Evolutionary conservation across 805 yeast genomes (phyloP), one percentile per base, ranked within the genome.

Genomic region (Metschnikowia gruessii): DNA sequence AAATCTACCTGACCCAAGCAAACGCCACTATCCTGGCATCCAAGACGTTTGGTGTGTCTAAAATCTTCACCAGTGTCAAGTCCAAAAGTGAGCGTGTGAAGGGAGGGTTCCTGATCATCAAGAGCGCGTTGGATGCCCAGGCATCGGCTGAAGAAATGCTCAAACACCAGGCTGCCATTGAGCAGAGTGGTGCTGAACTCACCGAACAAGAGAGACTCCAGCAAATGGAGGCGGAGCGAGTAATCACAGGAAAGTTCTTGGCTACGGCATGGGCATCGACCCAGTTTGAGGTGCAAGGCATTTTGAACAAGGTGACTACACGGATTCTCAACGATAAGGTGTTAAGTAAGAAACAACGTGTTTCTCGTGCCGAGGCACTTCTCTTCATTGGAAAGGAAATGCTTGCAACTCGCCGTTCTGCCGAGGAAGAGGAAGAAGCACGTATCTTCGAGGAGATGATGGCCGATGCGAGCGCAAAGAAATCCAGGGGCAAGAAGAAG

Each of bases 181-280:
- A 63, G 34, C 69, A 64, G 34, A 58, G 60, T 6, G 73, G 70
- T 3, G 60, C 40, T 8, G 65, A 62, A 42, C 55, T 62, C 9
- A 57, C 70, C 4, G 66, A 59, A 10, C 77, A 74, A 24, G 63
- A 68, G 40, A 52, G 50, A 45, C 43, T 50, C 37, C 56, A 63
- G 46, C 68, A 65, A 44, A 89, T 83, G 1, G 94, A 89, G 61
- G 79, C 86, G 68, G 97, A 92, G 60, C 78, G 89, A 42, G 70
- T 80, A 46, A 77, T 92, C 52, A 82, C 89, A 45, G 98, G 99
- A 19, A 94, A 92, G 64, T 79, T 94, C 18, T 75, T 94, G 42
- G 92, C 94, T 7, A 90, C 96, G 1, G 95, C 96, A 16, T 94
- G 99, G 99, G 87, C 87, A 18, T 87, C 95, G 33, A 88, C 96